Conservation (phyloP, 441 rosid species). For the Pelargonium exstipulatum region DNA sequence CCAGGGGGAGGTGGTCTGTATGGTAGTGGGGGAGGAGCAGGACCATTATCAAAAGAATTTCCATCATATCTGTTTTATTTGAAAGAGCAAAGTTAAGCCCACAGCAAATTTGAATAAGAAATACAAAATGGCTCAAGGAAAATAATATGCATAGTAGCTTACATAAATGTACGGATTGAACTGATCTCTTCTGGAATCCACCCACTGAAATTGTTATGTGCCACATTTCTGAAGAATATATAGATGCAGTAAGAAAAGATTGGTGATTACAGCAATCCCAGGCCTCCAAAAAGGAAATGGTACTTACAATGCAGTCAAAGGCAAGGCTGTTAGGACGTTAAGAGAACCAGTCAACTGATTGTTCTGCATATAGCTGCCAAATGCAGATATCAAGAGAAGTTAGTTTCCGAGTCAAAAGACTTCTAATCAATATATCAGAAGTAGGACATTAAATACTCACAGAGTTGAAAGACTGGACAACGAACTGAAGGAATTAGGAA, state of each 20-base stretch:
- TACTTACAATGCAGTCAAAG: constrained; percentile 76
- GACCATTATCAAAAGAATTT: constrained; percentile 74
- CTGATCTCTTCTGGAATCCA: constrained; percentile 77
- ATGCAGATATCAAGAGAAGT: constrained; percentile 25
- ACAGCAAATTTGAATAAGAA: constrained; percentile 10
- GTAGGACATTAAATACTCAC: constrained; percentile 45
- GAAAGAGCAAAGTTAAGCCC: constrained; percentile 20
- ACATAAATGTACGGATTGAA: constrained; percentile 64
- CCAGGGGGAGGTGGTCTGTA: constrained; percentile 45
- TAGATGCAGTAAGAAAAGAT: constrained; percentile 18
- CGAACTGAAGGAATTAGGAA: constrained; percentile 69
- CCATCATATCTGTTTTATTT: constrained; percentile 64
- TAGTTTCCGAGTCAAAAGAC: not conserved
- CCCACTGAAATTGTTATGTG: constrained; percentile 78
- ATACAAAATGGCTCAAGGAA: not conserved
- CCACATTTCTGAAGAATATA: constrained; percentile 64
- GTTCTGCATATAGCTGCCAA: constrained; percentile 77
- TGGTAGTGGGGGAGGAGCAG: constrained; percentile 74
- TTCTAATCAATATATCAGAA: not conserved
- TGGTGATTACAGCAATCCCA: not conserved
- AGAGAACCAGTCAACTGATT: constrained; percentile 82
- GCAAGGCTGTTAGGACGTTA: constrained; percentile 49
- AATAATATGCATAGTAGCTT: constrained; percentile 28
- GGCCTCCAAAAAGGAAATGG: not conserved
- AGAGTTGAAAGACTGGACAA: constrained; percentile 58